Evolutionary conservation across 495 filamentous ascomycete species (phyloP), one percentile per base, ranked within the genome.

Genomic region (Penicillium roqueforti): DNA sequence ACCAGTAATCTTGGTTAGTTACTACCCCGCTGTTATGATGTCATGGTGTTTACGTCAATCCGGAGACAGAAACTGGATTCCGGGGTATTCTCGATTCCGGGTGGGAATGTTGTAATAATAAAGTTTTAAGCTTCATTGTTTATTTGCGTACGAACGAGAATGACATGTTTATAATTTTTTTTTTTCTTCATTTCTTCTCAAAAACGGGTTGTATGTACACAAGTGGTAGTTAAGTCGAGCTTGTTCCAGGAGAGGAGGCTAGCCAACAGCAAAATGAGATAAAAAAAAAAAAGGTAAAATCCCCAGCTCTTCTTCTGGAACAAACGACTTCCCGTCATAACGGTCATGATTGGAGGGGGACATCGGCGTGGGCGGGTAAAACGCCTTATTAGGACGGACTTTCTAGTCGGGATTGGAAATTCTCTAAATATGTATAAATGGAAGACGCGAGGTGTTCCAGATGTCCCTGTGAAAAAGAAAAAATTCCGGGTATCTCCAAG

Each of bases 401-500:
- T 52, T 60, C 60, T 56, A 63, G 52, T 42, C 41, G 40, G 42
- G n/a, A n/a, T n/a, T 40, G 18, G 37, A 46, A 48, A 49, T 19
- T 51, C 61, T 65, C 51, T 59, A 65, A 59, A 57, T 59, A 62
- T 67, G 53, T 65, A 65, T 60, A 56, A 34, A 37, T 34, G 52
- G 53, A 59, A 59, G n/a, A 55, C 36, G 43, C 19, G 11, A 36
- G 6, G n/a, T 59, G 40, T 9, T 55, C 54, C 59, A 53, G 43
- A 38, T 55, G 47, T 18, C 48, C 49, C 47, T 36, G 19, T 1
- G 14, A 16, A 34, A 50, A 53, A 38, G 46, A 46, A 32, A 37
- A 51, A 23, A 36, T 36, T 28, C 25, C 36, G 31, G 41, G 32
- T 45, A 39, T 42, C 28, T 31, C 25, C 38, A 43, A 34, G 26